Percentiles rank a stretch among this genome's conserved stretches.
Evolutionary conservation across 2,329 filamentous ascomycete genomes (phyloP).

Genomic region (Sarocladium oryzae): DNA sequence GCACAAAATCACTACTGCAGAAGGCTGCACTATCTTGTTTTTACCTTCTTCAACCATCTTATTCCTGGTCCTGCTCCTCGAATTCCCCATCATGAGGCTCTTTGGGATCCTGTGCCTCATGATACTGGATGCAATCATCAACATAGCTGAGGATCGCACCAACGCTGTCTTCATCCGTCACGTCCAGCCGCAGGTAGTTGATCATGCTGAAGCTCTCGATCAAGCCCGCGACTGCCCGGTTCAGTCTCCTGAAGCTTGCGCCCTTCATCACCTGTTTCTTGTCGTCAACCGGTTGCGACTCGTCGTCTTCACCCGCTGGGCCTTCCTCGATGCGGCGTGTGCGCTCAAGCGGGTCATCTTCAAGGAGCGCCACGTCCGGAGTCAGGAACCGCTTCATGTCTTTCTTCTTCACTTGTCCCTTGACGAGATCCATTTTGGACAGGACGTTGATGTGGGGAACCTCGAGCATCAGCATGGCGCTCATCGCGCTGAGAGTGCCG

Average conservation of each 20-base stretch:
- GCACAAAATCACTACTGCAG: conserved; percentile 15
- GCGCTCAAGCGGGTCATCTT: conserved; percentile 64
- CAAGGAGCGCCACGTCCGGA: conserved; percentile 74
- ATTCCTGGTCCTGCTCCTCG: conserved; percentile 32
- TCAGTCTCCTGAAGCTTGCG: conserved; percentile 73
- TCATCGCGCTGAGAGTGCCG: conserved; percentile 93
- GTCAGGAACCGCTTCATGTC: conserved; percentile 87
- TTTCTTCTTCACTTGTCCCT: conserved; percentile 78
- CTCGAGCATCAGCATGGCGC: conserved; percentile 97
- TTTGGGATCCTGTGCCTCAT: conserved; percentile 86
- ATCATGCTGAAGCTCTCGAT: conserved; percentile 99
- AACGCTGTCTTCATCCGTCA: conserved; percentile 87
- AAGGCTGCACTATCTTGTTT: no score
- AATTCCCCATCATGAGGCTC: conserved; percentile 62
- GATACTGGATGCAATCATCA: conserved; percentile 87
- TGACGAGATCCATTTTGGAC: conserved; percentile 96
- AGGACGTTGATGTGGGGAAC: conserved; percentile 94
- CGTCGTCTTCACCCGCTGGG: conserved; percentile 39
- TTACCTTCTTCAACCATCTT: neutral
- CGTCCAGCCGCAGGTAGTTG: conserved; percentile 84
- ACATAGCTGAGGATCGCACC: conserved; percentile 81
- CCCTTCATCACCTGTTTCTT: conserved; percentile 71
- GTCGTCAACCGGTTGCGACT: conserved; percentile 55
- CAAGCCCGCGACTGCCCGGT: conserved; percentile 79
- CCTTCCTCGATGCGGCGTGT: conserved; percentile 31